Conservation (phyloP, 805 yeast genomes). For the Clavispora carvajalis region DNA sequence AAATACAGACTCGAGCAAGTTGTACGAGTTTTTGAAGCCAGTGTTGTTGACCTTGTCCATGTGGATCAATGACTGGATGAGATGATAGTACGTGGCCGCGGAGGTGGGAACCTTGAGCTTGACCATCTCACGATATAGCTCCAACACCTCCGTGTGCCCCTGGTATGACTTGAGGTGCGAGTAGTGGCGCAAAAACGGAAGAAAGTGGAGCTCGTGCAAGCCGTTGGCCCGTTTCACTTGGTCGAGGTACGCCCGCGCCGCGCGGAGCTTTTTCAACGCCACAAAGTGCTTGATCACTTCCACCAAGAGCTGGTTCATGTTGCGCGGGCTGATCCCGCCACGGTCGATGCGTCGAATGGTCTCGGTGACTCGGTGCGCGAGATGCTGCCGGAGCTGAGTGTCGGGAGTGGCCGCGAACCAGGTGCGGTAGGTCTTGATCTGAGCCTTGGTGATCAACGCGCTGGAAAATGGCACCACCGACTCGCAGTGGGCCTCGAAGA, state of each 20-base stretch:
- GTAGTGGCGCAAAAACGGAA: constrained; percentile 25
- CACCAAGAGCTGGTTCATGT: constrained; percentile 14
- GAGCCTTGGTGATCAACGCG: constrained; percentile 22
- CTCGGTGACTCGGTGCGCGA: constrained; percentile 8
- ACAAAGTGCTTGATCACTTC: constrained; percentile 26
- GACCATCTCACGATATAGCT: constrained; percentile 32
- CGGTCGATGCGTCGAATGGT: constrained; percentile 11
- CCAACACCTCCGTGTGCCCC: constrained; percentile 21
- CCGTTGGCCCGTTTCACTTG: constrained; percentile 12
- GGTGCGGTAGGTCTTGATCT: constrained; percentile 24
- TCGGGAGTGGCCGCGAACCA: constrained; percentile 21
- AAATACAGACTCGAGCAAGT: constrained; percentile 25
- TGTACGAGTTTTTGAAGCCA: constrained; percentile 24
- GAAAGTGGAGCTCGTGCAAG: constrained; percentile 22
- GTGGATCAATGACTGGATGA: constrained; percentile 27
- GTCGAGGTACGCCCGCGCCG: constrained; percentile 20
- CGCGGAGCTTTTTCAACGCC: constrained; percentile 8
- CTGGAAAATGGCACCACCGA: constrained; percentile 26
- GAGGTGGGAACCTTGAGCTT: constrained; percentile 18
- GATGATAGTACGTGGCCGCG: constrained; percentile 24
- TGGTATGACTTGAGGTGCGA: constrained; percentile 14
- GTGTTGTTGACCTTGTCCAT: constrained; percentile 19
- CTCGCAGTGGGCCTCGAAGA: constrained; percentile 26
- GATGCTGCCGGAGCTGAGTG: constrained; percentile 4
- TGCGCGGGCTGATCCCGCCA: constrained; percentile 4